Evolutionary conservation across 1,139 yeast genomes (phyloP), one percentile per base, ranked within the genome.

Genomic region (Meyerozyma sp.): DNA sequence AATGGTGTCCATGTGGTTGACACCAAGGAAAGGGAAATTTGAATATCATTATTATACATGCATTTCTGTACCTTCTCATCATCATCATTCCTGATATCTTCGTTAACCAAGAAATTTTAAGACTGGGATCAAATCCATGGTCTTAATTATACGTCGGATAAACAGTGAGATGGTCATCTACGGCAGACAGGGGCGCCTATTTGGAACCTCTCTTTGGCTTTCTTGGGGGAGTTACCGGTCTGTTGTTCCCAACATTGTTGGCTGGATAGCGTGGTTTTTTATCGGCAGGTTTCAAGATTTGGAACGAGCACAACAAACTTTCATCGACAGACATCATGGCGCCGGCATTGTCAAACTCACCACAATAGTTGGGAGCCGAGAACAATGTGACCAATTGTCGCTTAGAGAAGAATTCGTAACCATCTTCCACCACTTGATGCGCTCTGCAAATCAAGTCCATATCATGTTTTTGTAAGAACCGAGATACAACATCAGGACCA

Each of bases 321-420:
- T 91, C 97, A 65, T 93, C 98, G 44, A 93, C 98, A 58, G 95
- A 84, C 98, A 93, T 93, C 96, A 93, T 91, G 32, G 98, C 98
- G 57, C 98, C 98, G 8, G 97, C 97, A 64, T 93, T 93, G 66
- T 93, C 97, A 63, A 93, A 93, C 68, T 93, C 98, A 54, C 98
- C 98, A 78, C 98, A 93, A 65, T 93, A 93, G 68, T 93, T 93
- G 53, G 98, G 98, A 42, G 98, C 98, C 41, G 94, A 83, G 62
- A 93, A 93, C 52, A 93, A 75, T 18, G 98, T 93, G 44, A 93
- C 98, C 62, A 93, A 79, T 68, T 91, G 97, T 59, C 98, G 84
- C 67, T 91, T 91, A 49, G 93, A 82, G 67, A 93, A 93, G 64
- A 93, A 93, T 71, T 93, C 98, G 67, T 93, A 93, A 51, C 98